phyloP scores from a whole-genome alignment of 1,284 basidiomycete species.

The Tylopilus orsonianus region DNA sequence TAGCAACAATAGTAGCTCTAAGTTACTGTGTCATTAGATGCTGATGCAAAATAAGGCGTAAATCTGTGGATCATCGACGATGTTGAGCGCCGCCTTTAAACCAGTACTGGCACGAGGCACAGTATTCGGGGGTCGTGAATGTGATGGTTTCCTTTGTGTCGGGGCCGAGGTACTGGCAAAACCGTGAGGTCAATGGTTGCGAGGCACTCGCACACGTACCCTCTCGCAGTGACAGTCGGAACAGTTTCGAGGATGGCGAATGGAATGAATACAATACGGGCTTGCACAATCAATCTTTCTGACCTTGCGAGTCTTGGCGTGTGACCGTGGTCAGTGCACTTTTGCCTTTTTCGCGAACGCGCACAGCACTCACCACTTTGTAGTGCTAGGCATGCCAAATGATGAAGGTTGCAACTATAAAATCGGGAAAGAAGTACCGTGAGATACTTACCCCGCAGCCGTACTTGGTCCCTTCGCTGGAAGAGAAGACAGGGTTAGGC shows the following conservation, averaged over 20 bases:
- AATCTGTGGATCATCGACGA: conserved; percentile 27
- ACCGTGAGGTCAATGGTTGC: conserved; percentile 10
- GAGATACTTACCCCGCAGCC: conserved; percentile 68
- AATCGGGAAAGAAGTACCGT: conserved; percentile 32
- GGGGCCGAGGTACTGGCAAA: conserved; percentile 64
- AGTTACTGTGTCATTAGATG: conserved; percentile 27
- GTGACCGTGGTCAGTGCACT: conserved; percentile 18
- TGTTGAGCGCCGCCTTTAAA: conserved; percentile 43
- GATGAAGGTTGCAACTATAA: conserved; percentile 18
- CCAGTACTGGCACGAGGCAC: conserved; percentile 64
- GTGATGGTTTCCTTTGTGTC: conserved; percentile 63
- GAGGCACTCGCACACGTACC: conserved; percentile 29
- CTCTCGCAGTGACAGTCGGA: conserved; percentile 56
- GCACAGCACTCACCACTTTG: conserved; percentile 42
- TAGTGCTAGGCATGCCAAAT: conserved; percentile 45
- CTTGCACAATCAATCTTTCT: conserved; percentile 62
- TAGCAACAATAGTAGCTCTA: conserved; percentile 30
- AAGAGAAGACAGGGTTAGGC: conserved; percentile 20
- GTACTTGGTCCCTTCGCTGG: conserved; percentile 72
- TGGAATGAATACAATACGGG: conserved; percentile 59
- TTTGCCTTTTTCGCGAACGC: background rate
- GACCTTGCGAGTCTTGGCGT: conserved; percentile 54
- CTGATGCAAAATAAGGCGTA: conserved; percentile 10
- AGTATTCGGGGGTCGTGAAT: conserved; percentile 53
- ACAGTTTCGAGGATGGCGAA: conserved; percentile 51